These are phyloP conservation scores for Metschnikowia lochheadii DNA, from an alignment of 805 yeast genomes.

Conservation along the genomic window DNA sequence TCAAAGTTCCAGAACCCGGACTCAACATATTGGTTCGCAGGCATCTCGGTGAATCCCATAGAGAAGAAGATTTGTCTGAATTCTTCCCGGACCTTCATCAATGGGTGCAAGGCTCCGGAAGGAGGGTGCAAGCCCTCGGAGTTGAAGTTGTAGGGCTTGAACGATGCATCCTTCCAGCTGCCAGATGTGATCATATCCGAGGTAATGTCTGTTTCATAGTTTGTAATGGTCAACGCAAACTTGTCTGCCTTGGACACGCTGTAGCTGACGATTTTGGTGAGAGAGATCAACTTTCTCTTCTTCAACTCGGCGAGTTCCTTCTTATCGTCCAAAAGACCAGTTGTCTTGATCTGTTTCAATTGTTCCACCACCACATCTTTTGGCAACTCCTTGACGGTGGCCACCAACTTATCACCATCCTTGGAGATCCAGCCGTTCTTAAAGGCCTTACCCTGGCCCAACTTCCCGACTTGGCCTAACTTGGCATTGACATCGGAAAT, in stretches of 20 bases:
- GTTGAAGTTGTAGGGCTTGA: constrained; percentile 94
- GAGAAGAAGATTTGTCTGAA: constrained; percentile 96
- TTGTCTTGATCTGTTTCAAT: constrained; percentile 51
- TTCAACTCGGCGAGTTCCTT: constrained; percentile 80
- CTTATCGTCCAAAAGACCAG: constrained; percentile 55
- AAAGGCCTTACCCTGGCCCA: constrained; percentile 97
- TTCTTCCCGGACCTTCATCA: constrained; percentile 95
- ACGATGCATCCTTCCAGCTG: constrained; percentile 75
- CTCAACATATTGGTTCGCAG: constrained; percentile 96
- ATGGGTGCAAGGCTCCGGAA: constrained; percentile 94
- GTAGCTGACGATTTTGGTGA: constrained; percentile 73
- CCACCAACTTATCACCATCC: constrained; percentile 73
- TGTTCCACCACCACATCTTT: constrained; percentile 64
- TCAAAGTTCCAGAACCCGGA: constrained; percentile 99
- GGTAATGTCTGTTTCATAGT: constrained; percentile 89
- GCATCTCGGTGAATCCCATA: constrained; percentile 99
- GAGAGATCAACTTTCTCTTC: constrained; percentile 81
- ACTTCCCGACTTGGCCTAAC: constrained; percentile 78
- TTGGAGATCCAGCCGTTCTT: constrained; percentile 95
- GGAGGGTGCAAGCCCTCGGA: constrained; percentile 86
- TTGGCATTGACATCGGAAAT: constrained; percentile 68
- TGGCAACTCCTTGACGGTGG: constrained; percentile 55
- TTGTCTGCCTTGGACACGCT: constrained; percentile 75
- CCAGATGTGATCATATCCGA: constrained; percentile 85
- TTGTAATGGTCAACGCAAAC: constrained; percentile 75